A percentile compares a stretch with the other conserved stretches of the same genome.
These are phyloP conservation scores for Microbotryum saponariae DNA, from an alignment of 1,284 basidiomycete species.

Conservation along the genomic window DNA sequence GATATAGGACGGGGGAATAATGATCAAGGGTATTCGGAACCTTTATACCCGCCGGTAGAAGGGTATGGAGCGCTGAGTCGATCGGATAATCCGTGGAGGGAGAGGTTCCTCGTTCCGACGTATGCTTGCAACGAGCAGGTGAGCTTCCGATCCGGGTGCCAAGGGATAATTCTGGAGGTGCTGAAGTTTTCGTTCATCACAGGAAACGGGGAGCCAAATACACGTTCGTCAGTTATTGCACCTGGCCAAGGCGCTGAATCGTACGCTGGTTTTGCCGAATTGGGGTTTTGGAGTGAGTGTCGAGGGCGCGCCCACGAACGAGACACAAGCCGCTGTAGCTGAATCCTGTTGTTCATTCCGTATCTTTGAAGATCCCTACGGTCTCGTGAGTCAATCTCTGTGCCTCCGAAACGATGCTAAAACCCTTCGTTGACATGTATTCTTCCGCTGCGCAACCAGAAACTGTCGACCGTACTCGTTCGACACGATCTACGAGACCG, in stretches of 20 bases:
- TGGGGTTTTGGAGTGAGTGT: slow-evolving; percentile 10
- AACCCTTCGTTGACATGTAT: too few relatives aligned
- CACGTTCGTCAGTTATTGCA: slow-evolving; percentile 3
- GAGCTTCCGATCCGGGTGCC: too few relatives aligned
- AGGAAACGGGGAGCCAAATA: slow-evolving; percentile 4
- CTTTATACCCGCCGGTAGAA: background rate
- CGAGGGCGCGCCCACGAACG: too few relatives aligned
- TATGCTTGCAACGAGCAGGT: slow-evolving; percentile 8
- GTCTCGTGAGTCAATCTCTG: too few relatives aligned
- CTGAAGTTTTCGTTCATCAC: background rate
- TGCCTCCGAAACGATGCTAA: too few relatives aligned
- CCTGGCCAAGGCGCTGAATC: background rate
- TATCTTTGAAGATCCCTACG: slow-evolving; percentile 3
- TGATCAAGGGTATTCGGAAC: background rate
- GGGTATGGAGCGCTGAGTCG: slow-evolving; percentile 6
- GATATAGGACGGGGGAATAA: too few relatives aligned
- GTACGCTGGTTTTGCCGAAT: slow-evolving; percentile 4
- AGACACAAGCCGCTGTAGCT: background rate
- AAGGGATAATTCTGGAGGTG: too few relatives aligned
- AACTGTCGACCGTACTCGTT: slow-evolving; percentile 9
- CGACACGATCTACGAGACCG: slow-evolving; percentile 10
- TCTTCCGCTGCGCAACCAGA: background rate
- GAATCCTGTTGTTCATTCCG: background rate
- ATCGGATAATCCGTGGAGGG: slow-evolving; percentile 7
- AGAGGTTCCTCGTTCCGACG: slow-evolving; percentile 7